Percentiles rank a stretch among this genome's conserved stretches.
These are phyloP conservation scores for Allium sativum DNA, from an alignment of 106 monocot species.

Conservation along the genomic window DNA sequence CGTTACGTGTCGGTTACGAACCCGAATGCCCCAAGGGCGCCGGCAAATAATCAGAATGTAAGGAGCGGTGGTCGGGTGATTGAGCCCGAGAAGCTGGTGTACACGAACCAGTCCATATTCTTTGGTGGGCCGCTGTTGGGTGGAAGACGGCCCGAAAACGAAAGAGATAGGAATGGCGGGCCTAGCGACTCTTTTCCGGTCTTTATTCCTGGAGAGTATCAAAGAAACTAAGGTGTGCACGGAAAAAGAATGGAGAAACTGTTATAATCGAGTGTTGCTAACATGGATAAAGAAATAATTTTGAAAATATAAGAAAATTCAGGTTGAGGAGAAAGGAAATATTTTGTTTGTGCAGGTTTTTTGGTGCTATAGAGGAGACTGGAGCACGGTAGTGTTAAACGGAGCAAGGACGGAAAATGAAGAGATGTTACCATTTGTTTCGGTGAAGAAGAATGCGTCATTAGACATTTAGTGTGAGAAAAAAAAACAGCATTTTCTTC, in stretches of 20 bases:
- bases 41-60: conserved; percentile 17
- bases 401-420: too few relatives aligned
- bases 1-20: conserved; percentile 65
- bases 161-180: conserved; percentile 14
- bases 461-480: not conserved
- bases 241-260: too few relatives aligned
- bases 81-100: conserved; percentile 51
- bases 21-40: too few relatives aligned
- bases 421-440: not conserved
- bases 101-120: conserved; percentile 87
- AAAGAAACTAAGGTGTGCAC: conserved; percentile 17
- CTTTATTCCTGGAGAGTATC: conserved; percentile 41
- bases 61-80: conserved; percentile 10
- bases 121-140: conserved; percentile 81
- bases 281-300: not conserved
- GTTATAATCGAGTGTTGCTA: not conserved
- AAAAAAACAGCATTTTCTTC: not conserved
- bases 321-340: not conserved
- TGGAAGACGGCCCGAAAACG: conserved; percentile 21
- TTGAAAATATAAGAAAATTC: not conserved
- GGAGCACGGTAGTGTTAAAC: too few relatives aligned
- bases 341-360: too few relatives aligned
- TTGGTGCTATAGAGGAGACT: too few relatives aligned
- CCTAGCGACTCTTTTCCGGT: conserved; percentile 27
- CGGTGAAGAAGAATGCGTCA: not conserved